Conservation (phyloP, 116 monocot genomes). For the Trichopus zeylanicus region DNA sequence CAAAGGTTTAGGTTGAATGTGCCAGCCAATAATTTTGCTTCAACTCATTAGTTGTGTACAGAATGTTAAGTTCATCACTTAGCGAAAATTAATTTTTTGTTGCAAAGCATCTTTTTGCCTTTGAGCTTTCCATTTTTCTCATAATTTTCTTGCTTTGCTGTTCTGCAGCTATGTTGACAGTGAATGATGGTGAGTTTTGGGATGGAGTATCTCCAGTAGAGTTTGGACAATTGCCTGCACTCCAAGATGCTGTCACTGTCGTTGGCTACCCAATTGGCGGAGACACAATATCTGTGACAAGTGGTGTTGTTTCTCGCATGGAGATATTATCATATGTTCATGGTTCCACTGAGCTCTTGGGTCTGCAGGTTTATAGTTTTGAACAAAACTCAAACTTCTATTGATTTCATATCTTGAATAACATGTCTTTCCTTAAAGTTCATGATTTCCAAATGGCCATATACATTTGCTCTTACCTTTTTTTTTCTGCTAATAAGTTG, state of each 20-base stretch:
- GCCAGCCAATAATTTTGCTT: too few species aligned
- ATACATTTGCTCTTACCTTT: background rate
- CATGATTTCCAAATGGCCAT: background rate
- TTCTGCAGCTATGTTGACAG: slow-evolving; percentile 73
- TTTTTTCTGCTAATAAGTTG: background rate
- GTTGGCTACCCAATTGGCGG: slow-evolving; percentile 99
- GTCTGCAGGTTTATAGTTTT: slow-evolving; percentile 55
- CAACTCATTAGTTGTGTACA: too few species aligned
- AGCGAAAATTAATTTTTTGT: too few species aligned
- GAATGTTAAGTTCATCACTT: too few species aligned
- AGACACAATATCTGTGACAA: slow-evolving; percentile 97
- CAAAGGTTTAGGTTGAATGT: too few species aligned
- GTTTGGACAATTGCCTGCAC: slow-evolving; percentile 84
- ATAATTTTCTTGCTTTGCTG: background rate
- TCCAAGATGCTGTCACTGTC: slow-evolving; percentile 96
- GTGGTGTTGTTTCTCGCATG: slow-evolving; percentile 97
- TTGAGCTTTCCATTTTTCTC: background rate
- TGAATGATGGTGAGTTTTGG: slow-evolving; percentile 93
- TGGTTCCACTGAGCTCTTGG: slow-evolving; percentile 96
- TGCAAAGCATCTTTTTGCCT: too few species aligned
- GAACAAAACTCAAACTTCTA: background rate
- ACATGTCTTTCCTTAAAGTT: background rate
- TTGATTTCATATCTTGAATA: background rate
- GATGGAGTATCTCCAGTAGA: slow-evolving; percentile 69
- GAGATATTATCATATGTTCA: slow-evolving; percentile 98